phyloP scores from a whole-genome alignment of 2,329 filamentous ascomycete genomes.

The Cytospora paraplurivora region DNA sequence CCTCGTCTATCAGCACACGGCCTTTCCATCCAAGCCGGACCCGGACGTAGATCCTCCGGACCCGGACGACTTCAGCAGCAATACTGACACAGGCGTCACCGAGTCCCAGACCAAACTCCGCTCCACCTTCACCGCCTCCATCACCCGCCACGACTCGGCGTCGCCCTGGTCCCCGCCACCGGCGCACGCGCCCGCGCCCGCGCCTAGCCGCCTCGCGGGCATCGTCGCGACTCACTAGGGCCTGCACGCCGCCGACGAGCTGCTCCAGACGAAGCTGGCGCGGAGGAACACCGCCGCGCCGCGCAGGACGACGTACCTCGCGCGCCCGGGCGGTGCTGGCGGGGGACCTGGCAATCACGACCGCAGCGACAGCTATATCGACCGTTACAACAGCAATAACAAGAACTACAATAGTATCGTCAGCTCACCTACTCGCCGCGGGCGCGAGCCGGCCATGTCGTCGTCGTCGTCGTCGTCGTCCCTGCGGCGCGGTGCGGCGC shows the following conservation, averaged over 20 bases:
- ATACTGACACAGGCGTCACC: conserved; percentile 38
- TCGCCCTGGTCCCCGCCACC: conserved; percentile 56
- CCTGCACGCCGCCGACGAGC: conserved; percentile 44
- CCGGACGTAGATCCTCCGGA: not conserved
- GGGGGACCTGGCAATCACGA: conserved; percentile 26
- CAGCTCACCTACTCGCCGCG: not conserved
- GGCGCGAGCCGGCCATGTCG: not conserved
- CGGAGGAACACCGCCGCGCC: conserved; percentile 15
- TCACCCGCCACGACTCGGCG: conserved; percentile 50
- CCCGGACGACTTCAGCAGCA: conserved; percentile 29
- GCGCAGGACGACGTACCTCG: conserved; percentile 27
- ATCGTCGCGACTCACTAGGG: conserved; percentile 55
- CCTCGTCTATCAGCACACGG: conserved; percentile 59
- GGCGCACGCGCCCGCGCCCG: conserved; percentile 36
- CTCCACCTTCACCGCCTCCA: conserved; percentile 53
- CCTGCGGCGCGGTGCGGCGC: not conserved
- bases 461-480: no score
- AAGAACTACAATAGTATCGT: not conserved
- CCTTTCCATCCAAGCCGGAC: conserved; percentile 43
- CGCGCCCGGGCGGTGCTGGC: conserved; percentile 3
- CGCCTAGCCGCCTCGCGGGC: conserved; percentile 44
- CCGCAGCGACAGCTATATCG: conserved; percentile 30
- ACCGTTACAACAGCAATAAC: not conserved
- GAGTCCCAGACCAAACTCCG: conserved; percentile 52
- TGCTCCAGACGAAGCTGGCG: conserved; percentile 40